Evolutionary conservation across 495 filamentous ascomycete genomes (phyloP).

Genomic region (Aspergillus olivimuriae): DNA sequence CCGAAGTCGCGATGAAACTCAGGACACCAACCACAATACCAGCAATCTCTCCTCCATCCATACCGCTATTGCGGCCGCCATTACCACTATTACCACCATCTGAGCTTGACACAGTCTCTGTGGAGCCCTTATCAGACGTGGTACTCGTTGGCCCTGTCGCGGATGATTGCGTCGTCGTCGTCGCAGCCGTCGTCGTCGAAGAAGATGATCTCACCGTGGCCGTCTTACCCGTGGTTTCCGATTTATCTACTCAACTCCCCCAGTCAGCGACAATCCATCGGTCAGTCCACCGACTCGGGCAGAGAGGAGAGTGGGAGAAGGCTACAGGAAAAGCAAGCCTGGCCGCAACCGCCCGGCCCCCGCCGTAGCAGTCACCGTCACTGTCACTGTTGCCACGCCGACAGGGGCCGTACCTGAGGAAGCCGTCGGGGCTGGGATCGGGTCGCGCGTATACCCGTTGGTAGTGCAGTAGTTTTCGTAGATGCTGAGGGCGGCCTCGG

Average conservation of each 20-base stretch:
- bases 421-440: background rate
- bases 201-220: too few species aligned
- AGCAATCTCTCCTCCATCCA: background rate
- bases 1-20: background rate
- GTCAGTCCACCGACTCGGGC: background rate
- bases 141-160: too few species aligned
- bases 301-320: too few species aligned
- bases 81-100: too few species aligned
- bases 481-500: background rate
- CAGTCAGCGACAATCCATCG: too few species aligned
- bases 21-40: background rate
- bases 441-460: background rate
- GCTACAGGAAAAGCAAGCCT: background rate
- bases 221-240: too few species aligned
- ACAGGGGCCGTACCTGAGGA: background rate
- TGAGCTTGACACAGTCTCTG: background rate
- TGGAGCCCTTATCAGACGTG: background rate
- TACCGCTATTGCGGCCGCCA: too few species aligned
- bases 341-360: background rate
- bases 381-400: background rate
- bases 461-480: background rate
- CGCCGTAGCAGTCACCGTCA: background rate
- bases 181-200: too few species aligned
- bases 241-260: too few species aligned
- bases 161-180: too few species aligned